These are phyloP conservation scores for Tolypocladium album DNA, from an alignment of 2,329 filamentous ascomycete genomes.

Conservation along the genomic window DNA sequence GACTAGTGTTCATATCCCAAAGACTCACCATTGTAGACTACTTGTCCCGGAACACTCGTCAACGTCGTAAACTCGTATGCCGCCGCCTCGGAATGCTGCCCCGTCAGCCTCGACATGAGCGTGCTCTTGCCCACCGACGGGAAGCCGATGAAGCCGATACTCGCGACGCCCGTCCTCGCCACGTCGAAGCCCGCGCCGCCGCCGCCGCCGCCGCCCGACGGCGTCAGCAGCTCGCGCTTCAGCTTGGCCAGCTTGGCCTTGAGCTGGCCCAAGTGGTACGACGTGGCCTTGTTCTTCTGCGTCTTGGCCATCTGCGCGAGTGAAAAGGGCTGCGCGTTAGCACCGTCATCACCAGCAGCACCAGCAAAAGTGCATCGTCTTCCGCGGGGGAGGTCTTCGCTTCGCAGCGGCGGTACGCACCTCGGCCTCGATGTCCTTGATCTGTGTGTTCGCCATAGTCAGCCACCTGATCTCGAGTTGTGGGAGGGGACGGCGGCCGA, in stretches of 20 bases:
- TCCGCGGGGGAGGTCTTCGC: not conserved
- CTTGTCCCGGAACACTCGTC: constrained; percentile 93
- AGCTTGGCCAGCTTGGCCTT: constrained; percentile 98
- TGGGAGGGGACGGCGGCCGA: not conserved
- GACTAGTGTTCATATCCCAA: not conserved
- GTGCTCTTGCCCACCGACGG: constrained; percentile 98
- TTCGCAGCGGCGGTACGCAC: constrained; percentile 36
- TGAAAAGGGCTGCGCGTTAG: not conserved
- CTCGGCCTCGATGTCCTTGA: constrained; percentile 95
- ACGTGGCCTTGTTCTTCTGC: constrained; percentile 95
- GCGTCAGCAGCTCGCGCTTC: constrained; percentile 89
- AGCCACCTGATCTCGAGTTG: not conserved
- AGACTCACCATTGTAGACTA: constrained; percentile 70
- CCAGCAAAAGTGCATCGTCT: not conserved
- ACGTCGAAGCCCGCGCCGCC: constrained; percentile 91
- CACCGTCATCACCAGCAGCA: not conserved
- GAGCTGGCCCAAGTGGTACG: constrained; percentile 86
- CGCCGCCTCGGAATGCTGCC: constrained; percentile 92
- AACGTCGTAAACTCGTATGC: constrained; percentile 98
- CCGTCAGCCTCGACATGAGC: constrained; percentile 87
- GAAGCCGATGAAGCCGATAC: constrained; percentile 95
- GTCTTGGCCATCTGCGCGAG: constrained; percentile 73
- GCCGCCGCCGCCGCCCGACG: constrained; percentile 71
- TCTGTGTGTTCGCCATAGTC: constrained; percentile 38
- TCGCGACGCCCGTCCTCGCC: constrained; percentile 91